Evolutionary conservation across 225 moss, liverwort and hornwort species (phyloP).

Genomic region (Antitrichia curtipendula): DNA sequence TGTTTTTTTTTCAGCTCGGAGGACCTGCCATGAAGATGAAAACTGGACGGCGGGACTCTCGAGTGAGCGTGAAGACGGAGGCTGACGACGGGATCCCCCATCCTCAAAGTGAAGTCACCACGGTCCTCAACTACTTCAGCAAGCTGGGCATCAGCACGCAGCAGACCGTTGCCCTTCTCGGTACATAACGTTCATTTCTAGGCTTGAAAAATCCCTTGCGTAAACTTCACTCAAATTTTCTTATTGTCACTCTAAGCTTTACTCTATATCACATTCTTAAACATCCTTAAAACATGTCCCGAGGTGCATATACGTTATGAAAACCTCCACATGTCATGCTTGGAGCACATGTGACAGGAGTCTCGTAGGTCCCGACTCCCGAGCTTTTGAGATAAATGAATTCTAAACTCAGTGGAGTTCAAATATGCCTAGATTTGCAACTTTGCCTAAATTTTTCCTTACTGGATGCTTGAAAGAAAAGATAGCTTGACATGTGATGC

Average conservation of each 20-base stretch:
- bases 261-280: neutral
- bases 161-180: slow-evolving; percentile 35
- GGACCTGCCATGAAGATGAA: slow-evolving; percentile 40
- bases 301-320: neutral
- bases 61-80: slow-evolving; percentile 11
- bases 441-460: neutral
- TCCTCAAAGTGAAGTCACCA: slow-evolving; percentile 16
- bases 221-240: neutral
- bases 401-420: neutral
- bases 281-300: neutral
- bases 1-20: slow-evolving; percentile 22
- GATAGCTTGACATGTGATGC: neutral
- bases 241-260: neutral
- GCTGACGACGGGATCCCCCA: slow-evolving; percentile 23
- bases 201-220: neutral
- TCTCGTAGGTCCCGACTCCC: neutral
- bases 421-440: neutral
- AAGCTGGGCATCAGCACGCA: slow-evolving; percentile 32
- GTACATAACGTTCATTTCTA: neutral
- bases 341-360: neutral
- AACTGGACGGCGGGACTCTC: slow-evolving; percentile 30
- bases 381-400: neutral
- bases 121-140: slow-evolving; percentile 19
- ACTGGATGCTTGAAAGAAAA: neutral
- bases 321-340: too few species aligned